Evolutionary conservation across 352 stramenopile species (phyloP), one percentile per base, ranked within the genome.

Genomic region (Pythium folliculosum): DNA sequence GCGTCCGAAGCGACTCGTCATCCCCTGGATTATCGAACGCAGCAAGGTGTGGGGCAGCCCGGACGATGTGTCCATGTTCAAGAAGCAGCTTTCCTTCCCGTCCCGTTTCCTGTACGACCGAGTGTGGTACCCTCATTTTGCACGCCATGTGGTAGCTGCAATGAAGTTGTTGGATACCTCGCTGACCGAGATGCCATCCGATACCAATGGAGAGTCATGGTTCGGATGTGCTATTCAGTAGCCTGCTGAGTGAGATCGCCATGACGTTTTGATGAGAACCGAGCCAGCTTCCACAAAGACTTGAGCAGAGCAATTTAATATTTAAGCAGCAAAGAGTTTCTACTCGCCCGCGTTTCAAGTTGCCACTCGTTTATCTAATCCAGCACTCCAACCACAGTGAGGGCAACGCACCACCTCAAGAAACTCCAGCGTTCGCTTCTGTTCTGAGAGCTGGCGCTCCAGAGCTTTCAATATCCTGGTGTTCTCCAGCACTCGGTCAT

Each of bases 11-110:
- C 72, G 73, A 13, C 72, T 93, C 7, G 83, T 93, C 53, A 79
- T 94, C 13, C 84, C 85, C 9, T 94, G 86, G 86, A 93, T 94
- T 27, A 82, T 93, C 21, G 86, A 94, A 56, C 79, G 84, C 17
- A 86, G 76, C 63, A 82, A 84, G 30, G 67, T 92, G 7, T 93
- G 84, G 86, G 84, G 86, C 44, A 83, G 79, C 49, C 69, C 67
- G 37, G 78, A 87, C 37, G 76, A 83, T 13, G 81, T 82, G 44
- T 77, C 82, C 51, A 77, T 77, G 38, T 89, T 88, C 67, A 86
- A 81, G 62, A 83, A 89, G 53, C 83, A 94, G 43, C 75, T 94
- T 17, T 78, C 85, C 45, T 91, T 94, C 56, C 87, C 81, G 0
- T 80, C 81, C 10, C 77, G 85, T 47, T 91, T 94, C 72, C 59